These are phyloP conservation scores for Hypomyces perniciosus DNA, from an alignment of 2,329 filamentous ascomycete genomes.

Conservation along the genomic window DNA sequence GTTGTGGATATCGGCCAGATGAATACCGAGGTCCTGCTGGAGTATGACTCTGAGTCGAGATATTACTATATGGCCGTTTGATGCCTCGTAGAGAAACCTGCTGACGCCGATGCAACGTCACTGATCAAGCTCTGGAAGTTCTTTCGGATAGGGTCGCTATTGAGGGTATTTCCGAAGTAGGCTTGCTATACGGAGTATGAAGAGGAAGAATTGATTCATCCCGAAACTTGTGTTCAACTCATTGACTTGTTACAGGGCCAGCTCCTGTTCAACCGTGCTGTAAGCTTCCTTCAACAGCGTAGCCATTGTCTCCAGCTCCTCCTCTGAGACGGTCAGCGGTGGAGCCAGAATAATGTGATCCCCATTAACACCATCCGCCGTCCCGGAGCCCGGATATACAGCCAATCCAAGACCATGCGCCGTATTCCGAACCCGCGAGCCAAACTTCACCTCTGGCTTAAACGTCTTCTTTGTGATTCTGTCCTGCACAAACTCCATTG, in stretches of 20 bases:
- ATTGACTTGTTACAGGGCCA: neutral
- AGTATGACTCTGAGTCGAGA: constrained; percentile 38
- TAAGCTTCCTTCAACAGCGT: constrained; percentile 12
- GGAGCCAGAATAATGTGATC: constrained; percentile 70
- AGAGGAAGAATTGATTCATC: too few relatives aligned
- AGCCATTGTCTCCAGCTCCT: constrained; percentile 17
- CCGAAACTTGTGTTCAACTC: neutral
- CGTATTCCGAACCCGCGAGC: constrained; percentile 21
- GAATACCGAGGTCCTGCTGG: constrained; percentile 35
- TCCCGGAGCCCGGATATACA: constrained; percentile 59
- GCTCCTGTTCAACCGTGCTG: constrained; percentile 4
- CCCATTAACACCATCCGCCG: constrained; percentile 52
- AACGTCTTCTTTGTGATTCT: constrained; percentile 31
- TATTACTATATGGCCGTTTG: constrained; percentile 33
- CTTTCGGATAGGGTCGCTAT: neutral
- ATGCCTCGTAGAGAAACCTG: neutral
- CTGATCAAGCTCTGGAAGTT: too few relatives aligned
- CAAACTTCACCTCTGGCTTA: constrained; percentile 21
- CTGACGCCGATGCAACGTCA: too few relatives aligned
- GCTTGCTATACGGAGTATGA: too few relatives aligned
- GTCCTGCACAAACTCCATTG: constrained; percentile 38
- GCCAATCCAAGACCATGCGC: constrained; percentile 31
- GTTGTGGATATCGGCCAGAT: constrained; percentile 30
- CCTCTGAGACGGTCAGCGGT: constrained; percentile 54
- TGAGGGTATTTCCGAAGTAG: too few relatives aligned